Conservation (phyloP, 805 yeast species). For the Yarrowia sp. region DNA sequence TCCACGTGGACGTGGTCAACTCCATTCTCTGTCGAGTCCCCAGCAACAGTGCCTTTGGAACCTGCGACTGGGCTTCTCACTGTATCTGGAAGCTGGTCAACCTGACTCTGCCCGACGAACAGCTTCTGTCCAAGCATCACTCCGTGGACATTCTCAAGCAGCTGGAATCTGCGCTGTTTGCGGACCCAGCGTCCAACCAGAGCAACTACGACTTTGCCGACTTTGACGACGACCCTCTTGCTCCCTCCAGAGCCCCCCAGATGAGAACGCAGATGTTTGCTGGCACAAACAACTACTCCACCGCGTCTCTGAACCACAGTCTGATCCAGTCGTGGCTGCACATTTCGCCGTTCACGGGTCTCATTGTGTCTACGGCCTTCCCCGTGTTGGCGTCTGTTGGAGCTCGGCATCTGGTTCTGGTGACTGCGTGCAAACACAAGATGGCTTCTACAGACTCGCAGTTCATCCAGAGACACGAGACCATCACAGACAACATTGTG, state of each 20-base stretch:
- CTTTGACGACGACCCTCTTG: slow-evolving; percentile 2
- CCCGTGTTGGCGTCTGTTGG: slow-evolving; percentile 29
- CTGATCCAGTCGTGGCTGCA: slow-evolving; percentile 38
- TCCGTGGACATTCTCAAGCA: slow-evolving; percentile 38
- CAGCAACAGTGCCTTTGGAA: slow-evolving; percentile 27
- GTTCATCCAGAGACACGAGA: slow-evolving; percentile 34
- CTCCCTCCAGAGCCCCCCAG: not conserved
- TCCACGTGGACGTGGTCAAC: slow-evolving; percentile 36
- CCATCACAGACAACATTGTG: slow-evolving; percentile 36
- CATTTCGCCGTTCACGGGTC: slow-evolving; percentile 34
- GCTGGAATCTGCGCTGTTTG: slow-evolving; percentile 20
- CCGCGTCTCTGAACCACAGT: slow-evolving; percentile 36
- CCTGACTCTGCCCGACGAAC: slow-evolving; percentile 38
- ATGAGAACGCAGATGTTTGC: slow-evolving; percentile 35
- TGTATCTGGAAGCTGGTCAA: slow-evolving; percentile 37
- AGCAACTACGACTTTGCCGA: slow-evolving; percentile 3
- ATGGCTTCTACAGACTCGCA: slow-evolving; percentile 29
- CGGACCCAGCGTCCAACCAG: not conserved
- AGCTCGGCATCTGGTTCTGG: slow-evolving; percentile 34
- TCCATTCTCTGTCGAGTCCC: slow-evolving; percentile 35
- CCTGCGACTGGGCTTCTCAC: slow-evolving; percentile 35
- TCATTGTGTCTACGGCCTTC: slow-evolving; percentile 38
- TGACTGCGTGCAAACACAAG: slow-evolving; percentile 25
- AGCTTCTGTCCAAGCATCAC: slow-evolving; percentile 29
- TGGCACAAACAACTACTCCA: slow-evolving; percentile 38